Conservation (phyloP, 495 filamentous ascomycete genomes). For the Neurospora sp. region DNA sequence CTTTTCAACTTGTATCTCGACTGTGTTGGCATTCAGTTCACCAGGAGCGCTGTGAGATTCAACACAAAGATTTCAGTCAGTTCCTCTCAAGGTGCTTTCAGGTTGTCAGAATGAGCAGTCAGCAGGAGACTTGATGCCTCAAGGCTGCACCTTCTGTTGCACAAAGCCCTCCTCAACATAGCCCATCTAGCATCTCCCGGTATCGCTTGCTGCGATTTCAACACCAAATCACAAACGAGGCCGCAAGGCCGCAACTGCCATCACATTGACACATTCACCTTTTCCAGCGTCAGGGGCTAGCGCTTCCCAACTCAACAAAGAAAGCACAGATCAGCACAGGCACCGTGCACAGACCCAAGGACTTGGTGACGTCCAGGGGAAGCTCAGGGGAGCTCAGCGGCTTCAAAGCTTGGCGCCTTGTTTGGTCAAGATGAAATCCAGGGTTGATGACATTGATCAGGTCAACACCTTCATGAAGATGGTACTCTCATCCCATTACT, state of each 20-base stretch:
- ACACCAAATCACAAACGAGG: not conserved
- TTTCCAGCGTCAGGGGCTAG: not conserved
- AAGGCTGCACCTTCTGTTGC: not conserved
- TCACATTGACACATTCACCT: not conserved
- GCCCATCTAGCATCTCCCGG: not conserved
- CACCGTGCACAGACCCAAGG: not conserved
- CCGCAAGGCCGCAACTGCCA: not conserved
- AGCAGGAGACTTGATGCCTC: not conserved
- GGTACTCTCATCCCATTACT: not conserved
- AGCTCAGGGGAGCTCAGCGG: not conserved
- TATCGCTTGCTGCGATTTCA: not conserved
- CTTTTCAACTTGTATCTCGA: not conserved
- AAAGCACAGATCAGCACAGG: not conserved
- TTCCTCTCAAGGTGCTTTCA: too few relatives aligned
- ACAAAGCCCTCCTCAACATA: not conserved
- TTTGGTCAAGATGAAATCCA: not conserved
- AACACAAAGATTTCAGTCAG: not conserved
- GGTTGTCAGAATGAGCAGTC: too few relatives aligned
- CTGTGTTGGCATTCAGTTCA: not conserved
- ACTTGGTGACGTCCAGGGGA: not conserved
- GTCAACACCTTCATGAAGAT: not conserved
- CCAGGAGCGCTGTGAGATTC: not conserved
- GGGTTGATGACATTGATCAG: not conserved
- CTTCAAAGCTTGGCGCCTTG: not conserved
- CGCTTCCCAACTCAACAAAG: not conserved